phyloP scores from a whole-genome alignment of 148 eudicot species.

The Camellia japonica region DNA sequence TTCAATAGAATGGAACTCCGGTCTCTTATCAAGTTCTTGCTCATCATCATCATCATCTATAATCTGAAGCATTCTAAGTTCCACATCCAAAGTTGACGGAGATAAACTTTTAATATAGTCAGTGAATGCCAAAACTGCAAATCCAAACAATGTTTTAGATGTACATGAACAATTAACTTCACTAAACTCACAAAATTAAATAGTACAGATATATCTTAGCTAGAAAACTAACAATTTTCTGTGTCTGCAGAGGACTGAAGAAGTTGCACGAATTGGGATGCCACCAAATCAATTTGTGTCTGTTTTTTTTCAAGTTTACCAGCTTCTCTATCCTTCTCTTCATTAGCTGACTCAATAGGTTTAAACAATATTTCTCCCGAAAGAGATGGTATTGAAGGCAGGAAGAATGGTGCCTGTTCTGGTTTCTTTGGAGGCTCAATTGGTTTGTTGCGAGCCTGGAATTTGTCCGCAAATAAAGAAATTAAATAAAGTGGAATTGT shows the following conservation, averaged over 20 bases:
- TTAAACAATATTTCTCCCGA: conserved; percentile 81
- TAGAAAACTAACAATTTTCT: conserved; percentile 56
- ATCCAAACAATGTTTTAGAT: not conserved
- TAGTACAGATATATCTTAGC: not conserved
- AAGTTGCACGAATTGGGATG: conserved; percentile 58
- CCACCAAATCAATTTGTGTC: conserved; percentile 27
- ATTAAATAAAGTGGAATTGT: not conserved
- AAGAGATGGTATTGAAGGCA: conserved; percentile 82
- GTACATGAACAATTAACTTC: conserved; percentile 1
- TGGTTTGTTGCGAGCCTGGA: conserved; percentile 87
- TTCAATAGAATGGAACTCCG: conserved; percentile 61
- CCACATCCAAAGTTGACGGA: conserved; percentile 89
- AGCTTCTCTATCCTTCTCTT: conserved; percentile 33
- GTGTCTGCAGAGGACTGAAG: conserved; percentile 63
- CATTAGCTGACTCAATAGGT: conserved; percentile 44
- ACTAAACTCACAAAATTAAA: not conserved
- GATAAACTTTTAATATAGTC: conserved; percentile 82
- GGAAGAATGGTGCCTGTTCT: conserved; percentile 90
- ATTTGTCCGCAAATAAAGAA: conserved; percentile 11
- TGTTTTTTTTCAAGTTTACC: conserved; percentile 22
- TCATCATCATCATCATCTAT: conserved; percentile 70
- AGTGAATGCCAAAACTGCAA: conserved; percentile 83
- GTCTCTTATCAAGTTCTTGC: conserved; percentile 49
- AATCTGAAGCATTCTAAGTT: conserved; percentile 92
- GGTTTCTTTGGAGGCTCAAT: conserved; percentile 96